Evolutionary conservation across 225 moss, liverwort and hornwort genomes (phyloP), one percentile per base, ranked within the genome.

Genomic region (Antitrichia curtipendula): DNA sequence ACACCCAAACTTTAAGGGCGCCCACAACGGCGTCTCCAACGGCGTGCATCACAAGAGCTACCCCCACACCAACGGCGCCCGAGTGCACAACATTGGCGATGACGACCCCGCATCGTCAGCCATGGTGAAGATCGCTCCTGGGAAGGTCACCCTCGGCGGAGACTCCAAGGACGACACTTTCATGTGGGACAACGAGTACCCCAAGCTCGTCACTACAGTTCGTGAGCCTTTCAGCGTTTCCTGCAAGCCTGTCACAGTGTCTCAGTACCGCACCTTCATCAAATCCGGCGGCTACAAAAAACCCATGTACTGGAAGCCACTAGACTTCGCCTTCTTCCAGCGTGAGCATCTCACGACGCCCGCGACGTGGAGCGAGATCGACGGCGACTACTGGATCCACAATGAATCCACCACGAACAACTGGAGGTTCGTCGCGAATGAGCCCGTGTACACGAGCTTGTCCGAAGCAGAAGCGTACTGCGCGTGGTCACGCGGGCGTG

Each of bases 141-240:
- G 96, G 27, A 69, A 68, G 14, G 96, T 94, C 7, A 91, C 78
- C 10, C 85, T 98, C 3, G 98, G 96, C 3, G 92, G 83, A 7
- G 87, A 96, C 81, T 32, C 86, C 7, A 77, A 84, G 34, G 87
- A 91, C 18, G 92, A 85, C 20, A 85, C 88, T 2, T 98, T 96
- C 78, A 84, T 96, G 88, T 98, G 98, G 98, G 98, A 98, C 85
- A 98, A 98, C 50, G 98, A 98, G 85, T 95, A 85, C 40, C 98
- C 98, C 3, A 85, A 81, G 17, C 36, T 90, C 32, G 62, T 69
- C 0, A 90, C 94, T 10, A 18, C 72, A 7, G 89, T 95, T 1
- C 29, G 59, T 7, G 85, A 89, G 7, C 59, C 94, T 3, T 93
- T 95, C 36, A 65, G 52, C 36, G 96, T 96, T 10, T 90, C 94